phyloP scores from a whole-genome alignment of 495 filamentous ascomycete species.

The Pseudevernia furfuracea region DNA sequence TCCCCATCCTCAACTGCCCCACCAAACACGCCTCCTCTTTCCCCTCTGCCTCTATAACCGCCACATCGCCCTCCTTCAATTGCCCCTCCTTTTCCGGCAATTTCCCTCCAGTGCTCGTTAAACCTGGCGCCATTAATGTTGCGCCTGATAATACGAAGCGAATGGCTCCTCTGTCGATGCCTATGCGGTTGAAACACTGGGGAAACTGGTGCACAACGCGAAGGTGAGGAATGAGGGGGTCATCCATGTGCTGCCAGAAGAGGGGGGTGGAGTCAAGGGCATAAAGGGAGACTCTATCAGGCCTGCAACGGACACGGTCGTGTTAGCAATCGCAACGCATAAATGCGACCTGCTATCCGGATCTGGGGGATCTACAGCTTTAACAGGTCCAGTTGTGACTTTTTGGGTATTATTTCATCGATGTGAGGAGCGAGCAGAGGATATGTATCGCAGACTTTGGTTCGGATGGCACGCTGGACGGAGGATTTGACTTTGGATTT shows the following conservation, averaged over 20 bases:
- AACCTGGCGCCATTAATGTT: constrained; percentile 87
- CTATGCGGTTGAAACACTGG: constrained; percentile 41
- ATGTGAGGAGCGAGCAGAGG: constrained; percentile 81
- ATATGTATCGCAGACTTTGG: constrained; percentile 73
- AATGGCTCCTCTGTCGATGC: constrained; percentile 89
- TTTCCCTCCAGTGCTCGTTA: constrained; percentile 73
- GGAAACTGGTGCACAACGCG: constrained; percentile 60
- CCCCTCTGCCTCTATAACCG: constrained; percentile 84
- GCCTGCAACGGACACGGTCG: constrained; percentile 38
- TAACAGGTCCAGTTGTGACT: constrained; percentile 80
- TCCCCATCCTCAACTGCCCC: constrained; percentile 76
- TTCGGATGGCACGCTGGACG: constrained; percentile 75
- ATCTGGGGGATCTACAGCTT: constrained; percentile 52
- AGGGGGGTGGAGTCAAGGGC: constrained; percentile 65
- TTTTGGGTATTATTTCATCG: constrained; percentile 93
- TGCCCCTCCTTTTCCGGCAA: constrained; percentile 51
- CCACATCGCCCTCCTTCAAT: constrained; percentile 68
- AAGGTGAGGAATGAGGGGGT: constrained; percentile 70
- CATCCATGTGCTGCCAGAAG: constrained; percentile 88
- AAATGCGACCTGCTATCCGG: background rate
- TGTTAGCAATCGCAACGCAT: background rate
- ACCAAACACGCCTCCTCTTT: constrained; percentile 88
- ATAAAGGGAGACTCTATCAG: constrained; percentile 82
- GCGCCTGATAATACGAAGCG: constrained; percentile 91
- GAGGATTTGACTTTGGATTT: constrained; percentile 98